Base-by-base conservation (phyloP, 768 basidiomycete genomes). In the Coprinopsis marcescibilis region DNA sequence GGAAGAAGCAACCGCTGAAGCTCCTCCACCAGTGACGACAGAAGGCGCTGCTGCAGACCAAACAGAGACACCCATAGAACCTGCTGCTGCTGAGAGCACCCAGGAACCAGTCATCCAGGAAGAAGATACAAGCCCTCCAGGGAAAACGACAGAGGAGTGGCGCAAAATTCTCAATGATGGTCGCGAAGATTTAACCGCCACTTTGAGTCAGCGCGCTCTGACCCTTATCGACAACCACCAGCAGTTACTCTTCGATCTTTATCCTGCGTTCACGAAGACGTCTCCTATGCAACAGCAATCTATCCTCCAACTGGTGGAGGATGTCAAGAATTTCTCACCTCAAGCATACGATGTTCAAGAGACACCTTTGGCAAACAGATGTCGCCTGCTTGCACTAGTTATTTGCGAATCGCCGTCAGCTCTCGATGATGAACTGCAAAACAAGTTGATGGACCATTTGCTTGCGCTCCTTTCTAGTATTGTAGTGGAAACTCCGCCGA, bases 161-260 rank as follows among this genome's bases (percentile, higher is more conserved):
- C 73, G 74, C 49, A 73, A 73, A 42, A 79, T 83, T 47, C 66
- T 97, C 45, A 76, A 85, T 39, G 73, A 70, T 24, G 71, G 73
- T 15, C 75, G 94, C 14, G 80, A 86, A 45, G 71, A 79, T 23
- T 62, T 93, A 27, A 80, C 81, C 52, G 70, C 72, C 7, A 70
- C 70, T 17, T 72, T 98, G 51, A 77, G 85, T 37, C 69, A 73
- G 14, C 81, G 80, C 36, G 85, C 90, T 0, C 68, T 99, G 46
- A 65, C 71, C 10, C 75, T 99, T 24, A 82, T 95, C 37, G 93
- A 96, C 58, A 81, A 88, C 52, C 85, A 93, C 57, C 81, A 87
- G 2, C 83, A 85, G 6, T 77, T 98, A 45, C 80, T 96, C 33
- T 96, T 94, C 59, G 92, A 96, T 59, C 75, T 96, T 29, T 81